Conservation (phyloP, 257 asterid species). For the Gardenia jasminoides region DNA sequence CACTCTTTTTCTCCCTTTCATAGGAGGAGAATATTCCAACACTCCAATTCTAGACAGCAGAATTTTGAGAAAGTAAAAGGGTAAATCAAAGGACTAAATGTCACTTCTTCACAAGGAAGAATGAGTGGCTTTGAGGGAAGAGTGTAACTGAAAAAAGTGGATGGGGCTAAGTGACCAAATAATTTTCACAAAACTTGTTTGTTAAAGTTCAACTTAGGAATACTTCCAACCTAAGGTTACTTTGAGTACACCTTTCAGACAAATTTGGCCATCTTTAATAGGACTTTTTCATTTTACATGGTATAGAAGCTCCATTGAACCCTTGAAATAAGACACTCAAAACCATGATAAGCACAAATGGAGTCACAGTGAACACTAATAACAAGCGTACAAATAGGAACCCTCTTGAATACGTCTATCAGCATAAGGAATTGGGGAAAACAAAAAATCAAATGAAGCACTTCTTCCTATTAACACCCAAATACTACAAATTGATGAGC, state of each 20-base stretch:
- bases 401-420: neutral
- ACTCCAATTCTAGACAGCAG: neutral
- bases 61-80: neutral
- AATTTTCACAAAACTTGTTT: slow-evolving; percentile 1
- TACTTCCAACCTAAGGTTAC: slow-evolving; percentile 32
- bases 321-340: neutral
- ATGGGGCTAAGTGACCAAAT: neutral
- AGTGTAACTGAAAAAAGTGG: slow-evolving; percentile 2
- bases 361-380: neutral
- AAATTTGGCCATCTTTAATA: neutral
- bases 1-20: neutral
- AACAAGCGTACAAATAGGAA: neutral
- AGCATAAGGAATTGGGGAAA: neutral
- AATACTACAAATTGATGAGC: neutral
- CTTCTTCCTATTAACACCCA: neutral
- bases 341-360: neutral
- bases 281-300: neutral
- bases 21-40: neutral
- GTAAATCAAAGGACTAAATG: neutral
- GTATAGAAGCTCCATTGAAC: neutral
- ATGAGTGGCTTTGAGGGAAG: slow-evolving; percentile 13
- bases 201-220: slow-evolving; percentile 12
- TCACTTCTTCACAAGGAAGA: neutral
- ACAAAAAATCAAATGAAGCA: neutral
- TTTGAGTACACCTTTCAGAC: slow-evolving; percentile 26